Percentiles rank a stretch among this genome's conserved stretches.
These are phyloP conservation scores for Rhododendron simsii DNA, from an alignment of 148 eudicot genomes.

Conservation along the genomic window DNA sequence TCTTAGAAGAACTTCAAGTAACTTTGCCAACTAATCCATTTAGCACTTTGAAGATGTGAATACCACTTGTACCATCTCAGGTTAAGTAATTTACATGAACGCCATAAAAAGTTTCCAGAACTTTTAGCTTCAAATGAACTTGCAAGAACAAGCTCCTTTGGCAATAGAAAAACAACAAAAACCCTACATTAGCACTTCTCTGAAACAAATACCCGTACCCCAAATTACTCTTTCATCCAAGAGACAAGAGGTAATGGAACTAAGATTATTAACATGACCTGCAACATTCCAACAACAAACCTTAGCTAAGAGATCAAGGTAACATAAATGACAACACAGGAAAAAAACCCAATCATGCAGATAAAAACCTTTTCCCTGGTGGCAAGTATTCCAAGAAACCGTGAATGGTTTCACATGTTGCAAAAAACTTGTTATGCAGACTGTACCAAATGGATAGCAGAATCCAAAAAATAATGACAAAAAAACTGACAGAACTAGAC, in stretches of 20 bases:
- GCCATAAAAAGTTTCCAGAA: background rate
- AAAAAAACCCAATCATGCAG: background rate
- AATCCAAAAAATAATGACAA: background rate
- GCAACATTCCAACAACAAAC: no score
- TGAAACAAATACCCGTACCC: background rate
- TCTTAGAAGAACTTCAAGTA: background rate
- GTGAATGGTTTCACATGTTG: background rate
- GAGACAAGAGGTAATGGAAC: no score
- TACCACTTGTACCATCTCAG: background rate
- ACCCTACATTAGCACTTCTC: background rate
- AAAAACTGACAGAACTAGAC: constrained; percentile 2
- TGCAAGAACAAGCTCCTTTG: background rate
- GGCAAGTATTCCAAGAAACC: background rate
- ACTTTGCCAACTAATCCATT: background rate
- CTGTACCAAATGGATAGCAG: background rate
- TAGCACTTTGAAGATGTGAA: background rate
- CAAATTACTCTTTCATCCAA: no score
- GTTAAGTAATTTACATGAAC: background rate
- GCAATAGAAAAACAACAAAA: background rate
- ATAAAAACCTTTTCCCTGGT: background rate
- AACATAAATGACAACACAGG: background rate
- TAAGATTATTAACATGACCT: no score
- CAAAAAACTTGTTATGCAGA: background rate
- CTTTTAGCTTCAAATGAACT: background rate
- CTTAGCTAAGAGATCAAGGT: no score